These are phyloP conservation scores for Gynochthodes officinalis DNA, from an alignment of 257 asterid genomes.

Conservation along the genomic window DNA sequence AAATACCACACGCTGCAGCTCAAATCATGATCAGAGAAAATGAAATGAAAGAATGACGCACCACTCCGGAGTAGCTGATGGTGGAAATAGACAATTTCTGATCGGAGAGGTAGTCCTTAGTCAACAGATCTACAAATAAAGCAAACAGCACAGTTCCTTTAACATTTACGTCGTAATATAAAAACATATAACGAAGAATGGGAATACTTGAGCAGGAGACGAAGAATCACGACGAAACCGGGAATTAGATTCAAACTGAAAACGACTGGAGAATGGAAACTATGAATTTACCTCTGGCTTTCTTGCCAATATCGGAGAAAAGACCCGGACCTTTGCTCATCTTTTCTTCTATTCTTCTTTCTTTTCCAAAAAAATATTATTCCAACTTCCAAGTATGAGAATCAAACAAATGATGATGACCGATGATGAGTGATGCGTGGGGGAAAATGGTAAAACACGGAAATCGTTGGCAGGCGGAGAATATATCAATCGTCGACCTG, in stretches of 20 bases:
- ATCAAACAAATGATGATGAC: slow-evolving; percentile 6
- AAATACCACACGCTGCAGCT: background rate
- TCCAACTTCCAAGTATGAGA: slow-evolving; percentile 1
- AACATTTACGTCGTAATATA: too few relatives aligned
- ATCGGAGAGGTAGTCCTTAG: slow-evolving; percentile 77
- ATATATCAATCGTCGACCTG: background rate
- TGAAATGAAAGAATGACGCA: slow-evolving; percentile 23
- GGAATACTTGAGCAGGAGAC: background rate
- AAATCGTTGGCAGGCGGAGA: slow-evolving; percentile 6
- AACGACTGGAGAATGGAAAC: slow-evolving; percentile 5
- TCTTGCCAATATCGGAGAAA: slow-evolving; percentile 88
- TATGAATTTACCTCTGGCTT: slow-evolving; percentile 68
- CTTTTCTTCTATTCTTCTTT: slow-evolving; percentile 17
- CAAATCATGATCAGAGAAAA: background rate
- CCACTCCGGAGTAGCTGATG: slow-evolving; percentile 83
- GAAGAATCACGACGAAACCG: background rate
- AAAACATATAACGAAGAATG: background rate
- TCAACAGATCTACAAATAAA: slow-evolving; percentile 72
- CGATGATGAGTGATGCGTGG: background rate
- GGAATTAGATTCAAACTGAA: background rate
- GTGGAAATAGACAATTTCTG: slow-evolving; percentile 82
- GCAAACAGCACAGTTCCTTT: background rate
- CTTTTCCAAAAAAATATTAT: too few relatives aligned
- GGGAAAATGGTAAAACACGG: slow-evolving; percentile 1
- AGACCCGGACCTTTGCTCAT: slow-evolving; percentile 98